Base-by-base conservation (phyloP, 108 stramenopile species). In the Epipyxis sp. region DNA sequence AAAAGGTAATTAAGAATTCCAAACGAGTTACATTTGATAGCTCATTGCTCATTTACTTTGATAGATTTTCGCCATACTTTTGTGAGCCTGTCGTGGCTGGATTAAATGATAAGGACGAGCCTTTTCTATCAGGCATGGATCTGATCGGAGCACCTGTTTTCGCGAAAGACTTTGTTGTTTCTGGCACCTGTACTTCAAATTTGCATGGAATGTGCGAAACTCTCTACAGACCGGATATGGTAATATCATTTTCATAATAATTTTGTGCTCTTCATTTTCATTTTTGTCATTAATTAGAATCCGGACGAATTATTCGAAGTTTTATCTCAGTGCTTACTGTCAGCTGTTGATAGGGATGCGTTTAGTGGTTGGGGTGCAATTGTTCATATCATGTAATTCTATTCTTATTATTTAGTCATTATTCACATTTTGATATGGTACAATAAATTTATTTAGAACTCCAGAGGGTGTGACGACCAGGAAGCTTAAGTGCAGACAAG, bases 341-440 rank as follows among this genome's bases (percentile, higher is more conserved):
- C 95, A 25, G 87, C 92, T 76, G 95, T 98, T 65, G 98, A 99
- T 82, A 79, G 98, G 57, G 98, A 99, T 87, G 93, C 97, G 0
- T 78, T 97, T 57, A 92, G 92, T 77, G 97, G 98, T 45, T 98
- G 97, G 98, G 98, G 98, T n/a, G 98, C 93, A 27, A 90, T 96
- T 39, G 98, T 99, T 29, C 97, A 98, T 84, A 95, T 99, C 69
- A 93, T 99, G 71, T 74, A 57, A 74, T 37, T 74, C 20, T 29
- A 16, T 42, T 3, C 50, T 74, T 74, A 6, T 32, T 10, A 6
- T 13, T 20, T 20, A 50, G 46, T 50, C 13, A 50, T 50, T 50
- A 20, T 50, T 50, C 13, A n/a, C n/a, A 13, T 50, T 50, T 13
- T 50, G 46, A 50, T 50, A 6, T 50, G 46, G 10, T 46, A 37